Conservation (phyloP, 1,284 basidiomycete genomes). For the Leccinum fallax region DNA sequence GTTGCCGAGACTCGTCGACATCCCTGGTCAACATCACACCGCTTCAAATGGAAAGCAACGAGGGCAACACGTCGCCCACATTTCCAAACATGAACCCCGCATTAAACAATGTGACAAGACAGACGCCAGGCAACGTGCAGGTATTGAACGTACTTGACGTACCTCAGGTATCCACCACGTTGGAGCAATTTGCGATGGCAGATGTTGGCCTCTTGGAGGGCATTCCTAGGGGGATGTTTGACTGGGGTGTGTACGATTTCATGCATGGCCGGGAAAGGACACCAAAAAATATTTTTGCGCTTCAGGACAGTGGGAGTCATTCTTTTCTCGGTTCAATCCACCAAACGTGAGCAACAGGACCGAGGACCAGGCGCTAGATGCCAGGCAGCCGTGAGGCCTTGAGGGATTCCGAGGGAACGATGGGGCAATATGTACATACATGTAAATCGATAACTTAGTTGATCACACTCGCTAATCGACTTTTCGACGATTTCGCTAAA, state of each 20-base stretch:
- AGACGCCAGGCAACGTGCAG: slow-evolving; percentile 58
- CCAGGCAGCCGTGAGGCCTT: not conserved
- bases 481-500: slow-evolving; percentile 6
- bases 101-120: slow-evolving; percentile 46
- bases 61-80: slow-evolving; percentile 1
- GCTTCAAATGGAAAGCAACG: slow-evolving; percentile 38
- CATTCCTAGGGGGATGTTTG: slow-evolving; percentile 84
- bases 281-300: slow-evolving; percentile 5
- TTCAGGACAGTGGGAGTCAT: slow-evolving; percentile 76
- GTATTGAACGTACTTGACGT: slow-evolving; percentile 74
- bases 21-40: slow-evolving; percentile 57
- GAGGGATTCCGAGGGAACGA: not conserved
- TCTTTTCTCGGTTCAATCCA: slow-evolving; percentile 55
- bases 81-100: slow-evolving; percentile 67
- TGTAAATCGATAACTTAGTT: slow-evolving; percentile 9
- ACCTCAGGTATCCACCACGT: slow-evolving; percentile 50
- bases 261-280: slow-evolving; percentile 4
- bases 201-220: slow-evolving; percentile 78
- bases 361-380: not conserved
- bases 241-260: slow-evolving; percentile 66
- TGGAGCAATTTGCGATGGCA: slow-evolving; percentile 66
- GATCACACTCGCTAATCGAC: slow-evolving; percentile 18
- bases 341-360: slow-evolving; percentile 13
- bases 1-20: slow-evolving; percentile 27
- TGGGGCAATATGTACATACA: slow-evolving; percentile 15